phyloP scores from a whole-genome alignment of 306 rosid genomes.

The Sicyos baderoa region DNA sequence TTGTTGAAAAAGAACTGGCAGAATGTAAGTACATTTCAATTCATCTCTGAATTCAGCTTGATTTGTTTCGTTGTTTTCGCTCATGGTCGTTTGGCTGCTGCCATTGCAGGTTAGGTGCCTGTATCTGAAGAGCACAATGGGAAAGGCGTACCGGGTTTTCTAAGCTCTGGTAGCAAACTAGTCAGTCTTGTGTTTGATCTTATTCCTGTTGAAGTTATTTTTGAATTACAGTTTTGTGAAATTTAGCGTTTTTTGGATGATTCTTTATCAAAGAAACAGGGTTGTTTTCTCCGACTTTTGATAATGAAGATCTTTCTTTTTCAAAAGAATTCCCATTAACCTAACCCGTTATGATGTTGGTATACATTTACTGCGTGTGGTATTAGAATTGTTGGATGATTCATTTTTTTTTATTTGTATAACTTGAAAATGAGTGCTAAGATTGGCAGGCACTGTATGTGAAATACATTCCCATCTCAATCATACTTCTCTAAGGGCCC shows the following conservation, averaged over 20 bases:
- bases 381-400: no score
- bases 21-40: constrained; percentile 39
- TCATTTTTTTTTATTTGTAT: no score
- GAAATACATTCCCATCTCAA: no score
- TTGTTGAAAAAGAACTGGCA: constrained; percentile 84
- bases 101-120: constrained; percentile 29
- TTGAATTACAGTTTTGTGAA: constrained; percentile 15
- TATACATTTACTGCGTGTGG: not conserved
- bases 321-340: not conserved
- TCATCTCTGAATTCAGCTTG: not conserved
- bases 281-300: constrained; percentile 3
- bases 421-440: no score
- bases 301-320: constrained; percentile 4
- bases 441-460: no score
- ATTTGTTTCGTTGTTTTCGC: not conserved
- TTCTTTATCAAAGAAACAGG: not conserved
- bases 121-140: constrained; percentile 37
- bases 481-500: no score
- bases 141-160: constrained; percentile 31
- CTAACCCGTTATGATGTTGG: not conserved
- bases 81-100: not conserved
- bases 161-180: constrained; percentile 10
- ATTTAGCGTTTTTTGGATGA: constrained; percentile 6
- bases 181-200: not conserved
- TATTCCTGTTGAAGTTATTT: not conserved